Base-by-base conservation (phyloP, 1,284 basidiomycete species). In the Cerrena zonata region DNA sequence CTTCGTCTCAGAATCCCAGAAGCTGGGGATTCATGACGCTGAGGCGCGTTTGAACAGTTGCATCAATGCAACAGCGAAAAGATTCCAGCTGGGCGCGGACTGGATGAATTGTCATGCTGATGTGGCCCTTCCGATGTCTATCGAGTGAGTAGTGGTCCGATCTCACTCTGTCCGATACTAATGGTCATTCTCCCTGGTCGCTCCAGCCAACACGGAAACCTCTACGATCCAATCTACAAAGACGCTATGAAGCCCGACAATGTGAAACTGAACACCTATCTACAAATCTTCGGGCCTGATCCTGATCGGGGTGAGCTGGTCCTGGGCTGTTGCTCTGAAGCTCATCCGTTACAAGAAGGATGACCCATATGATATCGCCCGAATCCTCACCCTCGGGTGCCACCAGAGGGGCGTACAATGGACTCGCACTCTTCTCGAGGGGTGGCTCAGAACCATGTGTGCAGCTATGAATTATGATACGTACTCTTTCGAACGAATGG, bases 41-140 rank as follows among this genome's bases (percentile, higher is more conserved):
- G 73, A 69, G 15, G 69, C 73, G 1, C 70, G 76, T 23, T 66
- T 86, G 25, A 70, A 73, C 56, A 63, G 61, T n/a, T 84, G 82
- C 60, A 82, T 84, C 49, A 58, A 66, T 18, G 68, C 67, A 25
- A 84, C 81, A 2, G 82, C 84, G 0, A 53, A 46, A 12, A 56
- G 61, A 4, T 83, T 77, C 56, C 57, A 57, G 5, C 62, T 86
- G 4, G 83, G 84, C 0, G 68, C 70, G 34, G 84, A 86, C 61
- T 86, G 84, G 84, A 84, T 86, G 82, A 86, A 86, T 52, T 74
- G 78, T 2, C 79, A 82, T 57, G 78, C 84, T 0, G 84, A 86
- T 58, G 72, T 82, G 10, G 80, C 82, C 1, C 69, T 86, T 41
- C 84, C 84, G 12, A 75, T 79, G 73, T 74, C 77, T 13, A 64